Conservation (phyloP, 768 basidiomycete species). For the Clitopilus passeckerianus region DNA sequence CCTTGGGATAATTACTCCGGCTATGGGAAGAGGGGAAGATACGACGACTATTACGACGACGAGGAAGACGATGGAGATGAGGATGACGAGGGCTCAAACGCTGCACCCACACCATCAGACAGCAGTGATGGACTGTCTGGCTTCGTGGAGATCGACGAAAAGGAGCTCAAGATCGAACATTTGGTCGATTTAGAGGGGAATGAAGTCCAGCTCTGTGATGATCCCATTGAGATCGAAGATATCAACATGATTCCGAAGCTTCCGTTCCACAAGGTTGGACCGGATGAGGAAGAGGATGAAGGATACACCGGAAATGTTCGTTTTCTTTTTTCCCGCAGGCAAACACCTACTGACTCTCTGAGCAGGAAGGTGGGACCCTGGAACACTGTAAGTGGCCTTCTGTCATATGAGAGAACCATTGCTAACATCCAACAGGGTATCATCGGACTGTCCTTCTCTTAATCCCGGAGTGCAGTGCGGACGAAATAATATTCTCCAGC, state of each 20-base stretch:
- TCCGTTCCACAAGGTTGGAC: neutral
- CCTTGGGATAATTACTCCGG: neutral
- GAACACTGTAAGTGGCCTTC: neutral
- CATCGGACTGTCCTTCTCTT: neutral
- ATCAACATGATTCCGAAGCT: neutral
- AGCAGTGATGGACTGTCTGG: neutral
- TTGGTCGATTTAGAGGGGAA: neutral
- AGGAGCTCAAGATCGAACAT: neutral
- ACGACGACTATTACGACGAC: neutral
- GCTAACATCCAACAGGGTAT: neutral
- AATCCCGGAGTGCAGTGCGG: neutral
- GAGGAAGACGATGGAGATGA: neutral
- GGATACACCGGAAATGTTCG: neutral
- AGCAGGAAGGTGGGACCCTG: neutral
- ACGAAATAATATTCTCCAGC: neutral
- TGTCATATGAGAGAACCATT: neutral
- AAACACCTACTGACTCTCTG: neutral
- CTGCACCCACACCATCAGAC: neutral
- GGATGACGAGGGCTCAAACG: neutral
- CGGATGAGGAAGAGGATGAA: neutral
- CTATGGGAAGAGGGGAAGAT: neutral
- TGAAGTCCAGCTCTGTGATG: neutral
- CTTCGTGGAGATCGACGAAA: neutral
- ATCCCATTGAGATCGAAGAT: neutral
- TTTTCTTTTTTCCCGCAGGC: neutral